Evolutionary conservation across 768 basidiomycete genomes (phyloP), one percentile per base, ranked within the genome.

Genomic region (Tricholoma sp.): DNA sequence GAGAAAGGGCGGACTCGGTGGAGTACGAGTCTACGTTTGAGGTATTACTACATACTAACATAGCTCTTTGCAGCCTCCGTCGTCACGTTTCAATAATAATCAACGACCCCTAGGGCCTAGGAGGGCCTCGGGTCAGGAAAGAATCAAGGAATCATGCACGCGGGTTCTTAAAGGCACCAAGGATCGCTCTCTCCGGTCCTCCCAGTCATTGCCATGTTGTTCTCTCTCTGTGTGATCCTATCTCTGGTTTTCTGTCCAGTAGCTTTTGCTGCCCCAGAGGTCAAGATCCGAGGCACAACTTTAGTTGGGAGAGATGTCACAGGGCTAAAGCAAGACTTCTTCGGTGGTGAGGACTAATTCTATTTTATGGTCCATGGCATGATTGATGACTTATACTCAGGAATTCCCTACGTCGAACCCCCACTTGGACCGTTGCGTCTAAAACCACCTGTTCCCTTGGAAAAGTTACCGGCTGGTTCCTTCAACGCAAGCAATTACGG

Each of bases 351-450:
- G 64, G 13, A 17, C n/a, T 7, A 5, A 44, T 6, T 9, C 18
- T 24, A 24, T 7, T 28, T 4, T 12, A 45, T 45, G 44, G 11
- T 34, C 13, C 13, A n/a, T n/a, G 47, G 33, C 28, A 11, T 29
- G 33, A 47, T 15, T 13, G 41, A 29, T 36, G 33, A 54, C 34
- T 34, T 10, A 65, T 55, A 63, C 55, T 52, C 56, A 75, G 80
- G 76, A 15, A 80, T 85, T 42, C 82, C 81, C 1, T 85, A 72
- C 54, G 81, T 79, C 31, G 74, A 83, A 57, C 77, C 81, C 8
- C 82, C 83, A 13, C 53, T 82, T 32, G 80, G 80, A 3, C 56
- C 71, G 33, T 59, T 80, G 20, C 74, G 82, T 31, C 72, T 83
- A 53, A 70, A 71, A 32, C 72, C 74, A 2, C 74, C 80, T 5